Evolutionary conservation across 768 basidiomycete genomes (phyloP), one percentile per base, ranked within the genome.

Genomic region (Brasilioporus rufonigricans): DNA sequence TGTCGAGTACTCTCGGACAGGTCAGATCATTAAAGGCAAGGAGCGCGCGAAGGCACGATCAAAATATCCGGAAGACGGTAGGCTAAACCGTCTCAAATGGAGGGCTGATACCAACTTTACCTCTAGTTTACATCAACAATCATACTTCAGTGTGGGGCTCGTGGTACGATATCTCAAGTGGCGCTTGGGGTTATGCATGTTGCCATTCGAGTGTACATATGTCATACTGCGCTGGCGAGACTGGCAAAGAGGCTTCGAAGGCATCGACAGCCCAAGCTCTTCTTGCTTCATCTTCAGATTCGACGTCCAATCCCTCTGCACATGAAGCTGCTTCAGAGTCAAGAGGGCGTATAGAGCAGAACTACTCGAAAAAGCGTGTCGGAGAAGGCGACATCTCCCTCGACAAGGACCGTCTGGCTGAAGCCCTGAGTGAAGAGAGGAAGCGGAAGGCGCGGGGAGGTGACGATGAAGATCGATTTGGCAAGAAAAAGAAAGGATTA

Each of bases 81-180:
- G 58, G 87, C 40, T 55, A 23, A 35, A 31, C 36, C 52, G 21
- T 50, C 46, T 39, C 18, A 16, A 18, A 19, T 2, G 27, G 32
- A 29, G 16, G 38, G 23, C n/a, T 18, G 47, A 48, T 40, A 16
- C 19, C 16, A 23, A 65, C 38, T 5, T 27, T 10, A 4, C 39
- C 21, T 60, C 2, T 59, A 98, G 94, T 94, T 8, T 87, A 82
- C 62, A 75, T 89, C 65, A 95, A 94, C 71, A 99, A 99, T 66
- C 97, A 99, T 65, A 93, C 89, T 1, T 77, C 84, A 5, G 86
- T 98, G n/a, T 99, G 97, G 97, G 97, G 97, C 43, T 99, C 97
- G 41, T 98, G 86, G 85, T 98, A 91, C 69, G 85, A 91, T 60
- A 57, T 75, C 16, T 74, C 81, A 13, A 78, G 80, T 3, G 83